Evolutionary conservation across 2,329 filamentous ascomycete genomes (phyloP).

Genomic region (Chaetomiaceae sp.): DNA sequence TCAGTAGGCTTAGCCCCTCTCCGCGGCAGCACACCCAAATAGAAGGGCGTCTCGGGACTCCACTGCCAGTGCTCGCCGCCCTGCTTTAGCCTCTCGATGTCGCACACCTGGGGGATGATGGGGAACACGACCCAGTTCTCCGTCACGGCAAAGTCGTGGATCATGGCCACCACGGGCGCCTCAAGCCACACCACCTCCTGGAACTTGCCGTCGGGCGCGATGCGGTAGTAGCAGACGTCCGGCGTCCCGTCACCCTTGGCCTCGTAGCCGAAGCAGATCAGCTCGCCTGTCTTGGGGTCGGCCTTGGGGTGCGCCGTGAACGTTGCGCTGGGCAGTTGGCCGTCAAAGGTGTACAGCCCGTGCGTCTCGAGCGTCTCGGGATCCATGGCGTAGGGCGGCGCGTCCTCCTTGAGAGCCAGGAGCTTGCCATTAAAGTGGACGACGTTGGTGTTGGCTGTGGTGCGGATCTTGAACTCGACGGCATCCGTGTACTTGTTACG

Average conservation of each 20-base stretch:
- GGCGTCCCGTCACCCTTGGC: not conserved
- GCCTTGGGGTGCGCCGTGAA: not conserved
- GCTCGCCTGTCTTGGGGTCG: not conserved
- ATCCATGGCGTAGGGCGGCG: not conserved
- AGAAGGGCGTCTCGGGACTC: not conserved
- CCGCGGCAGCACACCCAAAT: not conserved
- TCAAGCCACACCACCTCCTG: not conserved
- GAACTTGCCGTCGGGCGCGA: not conserved
- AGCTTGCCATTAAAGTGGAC: not conserved
- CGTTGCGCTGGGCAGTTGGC: not conserved
- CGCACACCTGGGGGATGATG: not conserved
- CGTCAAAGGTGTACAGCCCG: not conserved
- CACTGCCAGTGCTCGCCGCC: not conserved
- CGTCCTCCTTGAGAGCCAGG: not conserved
- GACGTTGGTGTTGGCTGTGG: not conserved
- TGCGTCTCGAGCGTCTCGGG: not conserved
- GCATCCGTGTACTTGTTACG: not conserved
- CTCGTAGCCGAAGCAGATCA: not conserved
- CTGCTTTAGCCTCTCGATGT: not conserved
- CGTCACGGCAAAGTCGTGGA: not conserved
- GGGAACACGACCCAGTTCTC: not conserved
- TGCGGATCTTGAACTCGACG: not conserved
- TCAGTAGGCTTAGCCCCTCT: not conserved
- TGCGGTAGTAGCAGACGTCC: not conserved
- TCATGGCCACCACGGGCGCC: not conserved